Conservation (phyloP, 176 grass and related monocot genomes). For the Paspalum notatum region DNA sequence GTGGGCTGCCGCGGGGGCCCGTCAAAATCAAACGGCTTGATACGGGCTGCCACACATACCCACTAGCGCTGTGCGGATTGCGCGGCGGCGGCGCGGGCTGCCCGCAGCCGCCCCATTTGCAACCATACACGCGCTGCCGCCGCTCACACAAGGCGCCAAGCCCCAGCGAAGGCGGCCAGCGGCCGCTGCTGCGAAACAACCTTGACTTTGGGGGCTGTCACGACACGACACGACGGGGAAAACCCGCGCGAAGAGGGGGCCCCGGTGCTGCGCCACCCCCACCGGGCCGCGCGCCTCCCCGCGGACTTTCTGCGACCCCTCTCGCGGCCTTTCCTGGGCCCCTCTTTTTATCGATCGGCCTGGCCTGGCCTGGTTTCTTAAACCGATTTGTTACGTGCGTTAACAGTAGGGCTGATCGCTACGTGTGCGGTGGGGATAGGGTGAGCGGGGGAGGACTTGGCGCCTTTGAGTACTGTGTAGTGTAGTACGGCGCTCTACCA, state of each 20-base stretch:
- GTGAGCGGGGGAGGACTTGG: neutral
- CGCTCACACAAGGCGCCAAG: slow-evolving; percentile 42
- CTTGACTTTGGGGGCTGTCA: slow-evolving; percentile 44
- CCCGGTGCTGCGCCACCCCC: neutral
- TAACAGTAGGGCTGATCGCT: neutral
- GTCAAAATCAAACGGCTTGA: too few species aligned
- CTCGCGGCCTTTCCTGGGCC: slow-evolving; percentile 10
- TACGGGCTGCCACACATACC: too few species aligned
- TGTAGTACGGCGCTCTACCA: neutral
- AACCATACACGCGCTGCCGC: too few species aligned
- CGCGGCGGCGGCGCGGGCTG: too few species aligned
- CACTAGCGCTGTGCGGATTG: too few species aligned
- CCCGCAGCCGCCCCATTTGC: too few species aligned
- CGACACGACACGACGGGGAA: neutral
- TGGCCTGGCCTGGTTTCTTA: neutral
- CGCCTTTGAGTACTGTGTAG: slow-evolving; percentile 12
- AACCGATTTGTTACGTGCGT: neutral
- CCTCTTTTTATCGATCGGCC: neutral
- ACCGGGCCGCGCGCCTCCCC: slow-evolving; percentile 1
- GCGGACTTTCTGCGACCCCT: slow-evolving; percentile 42
- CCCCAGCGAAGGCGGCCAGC: neutral
- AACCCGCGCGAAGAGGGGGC: neutral
- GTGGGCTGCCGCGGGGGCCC: too few species aligned
- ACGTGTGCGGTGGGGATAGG: slow-evolving; percentile 17
- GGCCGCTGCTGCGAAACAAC: neutral